Conservation (phyloP, 176 grass and related monocot species). For the Elaeis guineensis region DNA sequence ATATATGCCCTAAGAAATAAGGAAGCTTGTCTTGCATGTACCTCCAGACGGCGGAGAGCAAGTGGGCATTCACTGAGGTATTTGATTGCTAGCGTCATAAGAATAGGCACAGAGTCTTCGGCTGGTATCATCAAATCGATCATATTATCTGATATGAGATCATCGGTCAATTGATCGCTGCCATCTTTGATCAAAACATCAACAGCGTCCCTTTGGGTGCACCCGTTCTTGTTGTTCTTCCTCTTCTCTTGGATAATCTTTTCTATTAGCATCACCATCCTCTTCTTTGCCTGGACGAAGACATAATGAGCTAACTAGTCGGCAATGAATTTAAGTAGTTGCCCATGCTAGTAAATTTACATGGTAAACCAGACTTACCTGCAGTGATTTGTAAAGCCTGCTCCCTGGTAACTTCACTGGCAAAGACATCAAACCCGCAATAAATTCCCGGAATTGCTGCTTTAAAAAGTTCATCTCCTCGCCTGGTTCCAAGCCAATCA, state of each 20-base stretch:
- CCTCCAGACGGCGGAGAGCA: slow-evolving; percentile 71
- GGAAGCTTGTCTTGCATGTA: not conserved
- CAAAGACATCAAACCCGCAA: slow-evolving; percentile 86
- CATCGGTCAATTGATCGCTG: slow-evolving; percentile 59
- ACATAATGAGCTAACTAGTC: too few species aligned
- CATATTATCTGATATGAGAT: slow-evolving; percentile 96
- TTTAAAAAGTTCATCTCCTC: slow-evolving; percentile 80
- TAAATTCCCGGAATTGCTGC: slow-evolving; percentile 93
- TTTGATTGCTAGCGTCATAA: slow-evolving; percentile 89
- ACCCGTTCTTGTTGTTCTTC: not conserved
- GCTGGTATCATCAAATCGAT: slow-evolving; percentile 98
- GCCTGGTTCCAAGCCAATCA: slow-evolving; percentile 82
- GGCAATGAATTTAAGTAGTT: too few species aligned
- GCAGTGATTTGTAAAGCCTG: slow-evolving; percentile 72
- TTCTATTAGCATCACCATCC: slow-evolving; percentile 68
- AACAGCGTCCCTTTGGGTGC: slow-evolving; percentile 32
- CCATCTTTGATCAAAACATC: slow-evolving; percentile 64
- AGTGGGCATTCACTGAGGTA: slow-evolving; percentile 81
- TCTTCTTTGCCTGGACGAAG: slow-evolving; percentile 80
- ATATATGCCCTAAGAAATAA: too few species aligned
- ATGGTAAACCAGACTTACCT: slow-evolving; percentile 27
- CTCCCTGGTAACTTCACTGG: slow-evolving; percentile 93
- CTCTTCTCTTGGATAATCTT: slow-evolving; percentile 85
- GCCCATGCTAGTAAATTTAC: too few species aligned
- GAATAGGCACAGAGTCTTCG: slow-evolving; percentile 88